phyloP scores from a whole-genome alignment of 2,329 filamentous ascomycete genomes.

The Cadophora malorum region DNA sequence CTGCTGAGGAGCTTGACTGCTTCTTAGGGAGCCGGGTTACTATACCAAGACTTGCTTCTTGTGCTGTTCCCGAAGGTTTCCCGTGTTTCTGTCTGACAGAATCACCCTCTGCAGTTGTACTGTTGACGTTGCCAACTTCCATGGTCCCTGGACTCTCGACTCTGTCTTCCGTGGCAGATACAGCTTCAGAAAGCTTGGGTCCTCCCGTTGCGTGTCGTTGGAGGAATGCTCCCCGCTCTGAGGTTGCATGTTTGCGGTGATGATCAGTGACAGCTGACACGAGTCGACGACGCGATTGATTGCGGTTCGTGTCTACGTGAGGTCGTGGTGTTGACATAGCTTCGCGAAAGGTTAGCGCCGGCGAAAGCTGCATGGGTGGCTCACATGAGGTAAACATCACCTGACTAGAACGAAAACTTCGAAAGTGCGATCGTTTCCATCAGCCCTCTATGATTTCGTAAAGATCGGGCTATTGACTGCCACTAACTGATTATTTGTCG shows the following conservation, averaged over 20 bases:
- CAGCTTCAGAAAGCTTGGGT: not conserved
- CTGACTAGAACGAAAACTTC: too few species aligned
- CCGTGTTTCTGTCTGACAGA: too few species aligned
- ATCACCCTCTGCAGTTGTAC: not conserved
- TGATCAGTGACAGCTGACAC: not conserved
- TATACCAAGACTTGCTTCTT: not conserved
- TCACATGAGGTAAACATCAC: too few species aligned
- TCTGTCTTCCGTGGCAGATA: not conserved
- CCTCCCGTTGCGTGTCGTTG: not conserved
- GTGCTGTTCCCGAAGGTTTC: not conserved
- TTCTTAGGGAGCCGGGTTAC: not conserved
- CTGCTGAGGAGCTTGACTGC: not conserved
- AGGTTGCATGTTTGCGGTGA: not conserved
- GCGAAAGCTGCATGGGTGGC: too few species aligned
- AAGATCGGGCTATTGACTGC: too few species aligned
- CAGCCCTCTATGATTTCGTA: too few species aligned
- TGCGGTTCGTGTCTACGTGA: not conserved
- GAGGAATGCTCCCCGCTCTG: not conserved
- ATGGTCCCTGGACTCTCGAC: not conserved
- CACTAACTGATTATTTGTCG: too few species aligned
- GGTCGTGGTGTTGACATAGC: not conserved
- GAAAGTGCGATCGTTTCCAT: too few species aligned
- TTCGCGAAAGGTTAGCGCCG: too few species aligned
- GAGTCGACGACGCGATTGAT: not conserved
- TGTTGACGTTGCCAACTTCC: not conserved